Evolutionary conservation across 306 rosid species (phyloP).

Genomic region (Cucurbita argyrosperma): DNA sequence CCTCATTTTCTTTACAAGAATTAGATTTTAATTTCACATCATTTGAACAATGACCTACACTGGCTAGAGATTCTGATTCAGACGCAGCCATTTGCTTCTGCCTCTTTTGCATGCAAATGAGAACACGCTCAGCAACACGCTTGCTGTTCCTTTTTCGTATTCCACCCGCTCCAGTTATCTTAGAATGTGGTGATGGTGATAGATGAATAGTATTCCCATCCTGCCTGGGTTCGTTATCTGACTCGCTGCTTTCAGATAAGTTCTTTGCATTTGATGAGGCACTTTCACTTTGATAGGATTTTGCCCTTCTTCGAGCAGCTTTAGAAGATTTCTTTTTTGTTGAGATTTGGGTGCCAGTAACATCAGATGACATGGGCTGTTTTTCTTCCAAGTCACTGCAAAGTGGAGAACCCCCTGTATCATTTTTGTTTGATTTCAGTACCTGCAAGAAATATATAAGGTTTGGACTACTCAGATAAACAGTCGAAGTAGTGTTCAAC

Average conservation of each 20-base stretch:
- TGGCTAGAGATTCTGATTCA: constrained; percentile 72
- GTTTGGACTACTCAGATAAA: constrained; percentile 15
- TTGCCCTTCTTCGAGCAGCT: constrained; percentile 43
- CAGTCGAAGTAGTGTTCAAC: background rate
- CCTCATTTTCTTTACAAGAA: constrained; percentile 26
- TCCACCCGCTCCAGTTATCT: constrained; percentile 42
- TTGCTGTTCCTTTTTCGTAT: constrained; percentile 77
- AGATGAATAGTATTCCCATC: constrained; percentile 35
- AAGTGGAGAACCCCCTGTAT: constrained; percentile 32
- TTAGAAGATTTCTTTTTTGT: constrained; percentile 41
- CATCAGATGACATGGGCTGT: constrained; percentile 23
- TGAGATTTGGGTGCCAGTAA: constrained; percentile 24
- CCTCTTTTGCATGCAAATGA: constrained; percentile 74
- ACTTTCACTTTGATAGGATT: constrained; percentile 73
- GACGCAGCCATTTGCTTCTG: constrained; percentile 67
- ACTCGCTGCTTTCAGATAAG: constrained; percentile 86
- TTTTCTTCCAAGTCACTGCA: constrained; percentile 52
- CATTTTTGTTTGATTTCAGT: constrained; percentile 41
- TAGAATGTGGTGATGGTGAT: constrained; percentile 38
- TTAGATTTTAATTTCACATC: constrained; percentile 31
- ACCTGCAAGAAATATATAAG: constrained; percentile 28
- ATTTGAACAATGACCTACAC: constrained; percentile 32
- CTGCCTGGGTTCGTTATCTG: constrained; percentile 69
- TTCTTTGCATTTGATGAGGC: constrained; percentile 86
- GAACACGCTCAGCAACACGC: constrained; percentile 83